Percentiles rank a stretch among this genome's conserved stretches.
phyloP scores from a whole-genome alignment of 2,329 filamentous ascomycete genomes.

The Nigrospora sphaerica region DNA sequence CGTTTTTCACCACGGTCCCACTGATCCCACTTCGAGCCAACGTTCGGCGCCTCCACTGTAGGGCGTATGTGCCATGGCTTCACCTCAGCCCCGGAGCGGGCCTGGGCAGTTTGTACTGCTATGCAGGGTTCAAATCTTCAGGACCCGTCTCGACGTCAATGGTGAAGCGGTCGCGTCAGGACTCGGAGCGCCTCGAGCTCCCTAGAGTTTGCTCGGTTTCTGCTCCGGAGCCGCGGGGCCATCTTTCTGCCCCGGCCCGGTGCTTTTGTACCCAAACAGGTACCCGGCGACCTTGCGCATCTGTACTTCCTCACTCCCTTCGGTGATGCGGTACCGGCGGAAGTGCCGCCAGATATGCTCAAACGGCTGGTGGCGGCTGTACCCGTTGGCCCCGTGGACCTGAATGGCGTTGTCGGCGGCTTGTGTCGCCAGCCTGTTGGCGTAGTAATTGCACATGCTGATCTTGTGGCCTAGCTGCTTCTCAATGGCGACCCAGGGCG shows the following conservation, averaged over 20 bases:
- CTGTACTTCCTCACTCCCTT: slow-evolving; percentile 59
- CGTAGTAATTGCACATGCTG: slow-evolving; percentile 61
- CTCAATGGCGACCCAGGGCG: slow-evolving; percentile 46
- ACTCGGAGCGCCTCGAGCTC: too few species aligned
- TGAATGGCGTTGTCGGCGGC: slow-evolving; percentile 58
- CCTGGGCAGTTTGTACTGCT: too few species aligned
- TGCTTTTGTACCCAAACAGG: slow-evolving; percentile 23
- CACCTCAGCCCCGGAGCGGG: too few species aligned
- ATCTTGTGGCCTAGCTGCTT: slow-evolving; percentile 53
- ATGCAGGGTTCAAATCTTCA: too few species aligned
- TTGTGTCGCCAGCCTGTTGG: slow-evolving; percentile 51
- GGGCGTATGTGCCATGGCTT: too few species aligned
- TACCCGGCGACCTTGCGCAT: slow-evolving; percentile 58
- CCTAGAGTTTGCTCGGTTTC: too few species aligned
- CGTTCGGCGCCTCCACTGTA: too few species aligned
- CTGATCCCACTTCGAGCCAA: too few species aligned
- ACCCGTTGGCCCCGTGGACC: slow-evolving; percentile 53
- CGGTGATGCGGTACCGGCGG: slow-evolving; percentile 55
- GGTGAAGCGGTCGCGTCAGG: too few species aligned
- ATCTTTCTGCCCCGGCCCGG: slow-evolving; percentile 2
- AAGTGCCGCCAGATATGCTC: slow-evolving; percentile 62
- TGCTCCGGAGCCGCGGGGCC: too few species aligned
- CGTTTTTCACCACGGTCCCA: too few species aligned
- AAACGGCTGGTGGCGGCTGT: slow-evolving; percentile 51
- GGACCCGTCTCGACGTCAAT: too few species aligned